Evolutionary conservation across 2,329 filamentous ascomycete genomes (phyloP).

Genomic region (Cladosporium sp.): DNA sequence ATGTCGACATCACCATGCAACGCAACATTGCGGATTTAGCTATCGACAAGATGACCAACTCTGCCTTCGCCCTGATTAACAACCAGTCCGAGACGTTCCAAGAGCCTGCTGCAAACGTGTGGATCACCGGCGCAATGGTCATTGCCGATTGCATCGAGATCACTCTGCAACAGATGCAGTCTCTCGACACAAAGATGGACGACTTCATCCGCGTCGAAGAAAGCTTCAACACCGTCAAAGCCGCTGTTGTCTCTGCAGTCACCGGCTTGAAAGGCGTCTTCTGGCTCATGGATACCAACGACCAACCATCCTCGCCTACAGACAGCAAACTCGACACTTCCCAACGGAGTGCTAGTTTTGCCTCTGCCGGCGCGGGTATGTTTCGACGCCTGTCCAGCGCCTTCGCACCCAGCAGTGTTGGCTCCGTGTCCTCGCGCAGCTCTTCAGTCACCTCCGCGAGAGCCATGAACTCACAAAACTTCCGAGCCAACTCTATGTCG

Average conservation of each 20-base stretch:
- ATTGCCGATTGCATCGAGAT: slow-evolving; percentile 43
- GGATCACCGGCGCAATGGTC: slow-evolving; percentile 42
- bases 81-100: slow-evolving; percentile 37
- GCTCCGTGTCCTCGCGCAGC: slow-evolving; percentile 15
- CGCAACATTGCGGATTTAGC: slow-evolving; percentile 43
- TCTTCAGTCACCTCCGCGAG: slow-evolving; percentile 22
- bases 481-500: not conserved
- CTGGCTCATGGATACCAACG: slow-evolving; percentile 38
- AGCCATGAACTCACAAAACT: not conserved
- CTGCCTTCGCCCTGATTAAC: slow-evolving; percentile 41
- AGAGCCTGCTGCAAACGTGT: slow-evolving; percentile 41
- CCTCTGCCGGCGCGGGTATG: slow-evolving; percentile 24
- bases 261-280: slow-evolving; percentile 43
- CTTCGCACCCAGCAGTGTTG: slow-evolving; percentile 18
- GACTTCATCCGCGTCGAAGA: slow-evolving; percentile 46
- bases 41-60: slow-evolving; percentile 44
- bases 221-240: slow-evolving; percentile 40
- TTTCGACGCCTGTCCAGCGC: slow-evolving; percentile 33
- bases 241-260: slow-evolving; percentile 37
- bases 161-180: slow-evolving; percentile 37
- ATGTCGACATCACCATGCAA: slow-evolving; percentile 43
- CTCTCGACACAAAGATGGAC: slow-evolving; percentile 37
- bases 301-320: slow-evolving; percentile 12
- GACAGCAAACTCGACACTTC: slow-evolving; percentile 10
- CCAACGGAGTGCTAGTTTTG: slow-evolving; percentile 24